These are phyloP conservation scores for Pyricularia pennisetigena DNA, from an alignment of 2,329 filamentous ascomycete species.

Conservation along the genomic window DNA sequence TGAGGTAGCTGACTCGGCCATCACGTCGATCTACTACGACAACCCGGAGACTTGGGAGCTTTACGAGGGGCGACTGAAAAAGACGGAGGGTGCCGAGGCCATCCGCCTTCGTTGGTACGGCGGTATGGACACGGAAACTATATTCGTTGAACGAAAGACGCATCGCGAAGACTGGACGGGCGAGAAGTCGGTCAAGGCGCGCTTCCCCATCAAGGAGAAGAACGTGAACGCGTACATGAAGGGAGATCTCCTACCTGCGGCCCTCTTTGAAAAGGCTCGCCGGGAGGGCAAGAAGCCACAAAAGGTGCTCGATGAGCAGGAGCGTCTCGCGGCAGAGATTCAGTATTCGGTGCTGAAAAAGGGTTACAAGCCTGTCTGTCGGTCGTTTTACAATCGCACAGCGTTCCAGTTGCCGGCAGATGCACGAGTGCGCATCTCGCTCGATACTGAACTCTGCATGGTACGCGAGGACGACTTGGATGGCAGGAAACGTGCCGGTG, in stretches of 20 bases:
- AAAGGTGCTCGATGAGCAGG: conserved; percentile 83
- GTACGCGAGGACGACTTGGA: conserved; percentile 91
- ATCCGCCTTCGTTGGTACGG: conserved; percentile 97
- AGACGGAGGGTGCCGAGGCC: conserved; percentile 94
- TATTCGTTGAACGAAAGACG: conserved; percentile 96
- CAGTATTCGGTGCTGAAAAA: conserved; percentile 89
- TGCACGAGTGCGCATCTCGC: conserved; percentile 88
- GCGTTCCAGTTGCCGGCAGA: conserved; percentile 96
- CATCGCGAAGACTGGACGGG: conserved; percentile 99
- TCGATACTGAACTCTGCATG: conserved; percentile 95
- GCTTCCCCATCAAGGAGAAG: conserved; percentile 94
- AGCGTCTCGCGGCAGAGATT: conserved; percentile 81
- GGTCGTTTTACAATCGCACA: conserved; percentile 96
- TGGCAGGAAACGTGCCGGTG: conserved; percentile 61
- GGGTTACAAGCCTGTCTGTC: conserved; percentile 77
- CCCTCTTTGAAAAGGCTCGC: conserved; percentile 92
- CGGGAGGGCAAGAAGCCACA: conserved; percentile 91
- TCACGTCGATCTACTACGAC: conserved; percentile 98
- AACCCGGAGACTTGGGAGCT: conserved; percentile 91
- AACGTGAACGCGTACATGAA: conserved; percentile 85
- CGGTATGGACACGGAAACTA: conserved; percentile 88
- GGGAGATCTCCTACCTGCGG: conserved; percentile 73
- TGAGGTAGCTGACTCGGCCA: conserved; percentile 79
- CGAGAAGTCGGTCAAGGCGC: conserved; percentile 96
- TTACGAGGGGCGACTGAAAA: conserved; percentile 89